phyloP scores from a whole-genome alignment of 306 rosid genomes.

The Delonix regia region DNA sequence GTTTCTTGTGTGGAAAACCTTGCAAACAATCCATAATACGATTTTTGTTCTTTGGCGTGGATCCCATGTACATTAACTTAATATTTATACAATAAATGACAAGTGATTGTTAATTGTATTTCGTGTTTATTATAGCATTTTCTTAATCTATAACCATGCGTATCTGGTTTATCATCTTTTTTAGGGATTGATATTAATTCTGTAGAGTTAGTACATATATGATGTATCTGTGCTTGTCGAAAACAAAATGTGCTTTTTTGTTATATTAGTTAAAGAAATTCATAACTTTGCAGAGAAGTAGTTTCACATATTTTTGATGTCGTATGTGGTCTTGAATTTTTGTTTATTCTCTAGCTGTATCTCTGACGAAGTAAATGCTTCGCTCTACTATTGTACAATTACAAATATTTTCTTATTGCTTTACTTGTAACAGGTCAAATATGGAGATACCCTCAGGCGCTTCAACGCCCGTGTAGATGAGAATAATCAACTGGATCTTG shows the following conservation, averaged over 20 bases:
- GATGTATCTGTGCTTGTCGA: background rate
- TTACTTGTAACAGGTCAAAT: conserved; percentile 56
- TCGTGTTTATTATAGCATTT: background rate
- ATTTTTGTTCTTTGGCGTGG: background rate
- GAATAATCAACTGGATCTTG: conserved; percentile 60
- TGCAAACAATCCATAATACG: background rate
- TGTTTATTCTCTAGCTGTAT: conserved; percentile 3
- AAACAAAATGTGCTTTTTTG: background rate
- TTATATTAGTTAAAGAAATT: background rate
- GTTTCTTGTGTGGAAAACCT: background rate
- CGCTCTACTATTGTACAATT: background rate
- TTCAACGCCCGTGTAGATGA: conserved; percentile 60
- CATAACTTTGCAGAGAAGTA: conserved; percentile 2
- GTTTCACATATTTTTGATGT: background rate
- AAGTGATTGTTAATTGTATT: background rate
- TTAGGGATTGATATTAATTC: background rate
- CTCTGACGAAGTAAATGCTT: background rate
- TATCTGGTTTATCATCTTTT: background rate
- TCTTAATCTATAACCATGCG: background rate
- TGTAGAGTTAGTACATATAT: background rate
- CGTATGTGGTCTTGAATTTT: background rate
- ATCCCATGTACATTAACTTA: background rate
- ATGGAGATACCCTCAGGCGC: conserved; percentile 81
- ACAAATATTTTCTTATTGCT: background rate
- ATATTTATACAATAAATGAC: background rate